Conservation (phyloP, 805 yeast species). For the Brettanomyces naardenensis region DNA sequence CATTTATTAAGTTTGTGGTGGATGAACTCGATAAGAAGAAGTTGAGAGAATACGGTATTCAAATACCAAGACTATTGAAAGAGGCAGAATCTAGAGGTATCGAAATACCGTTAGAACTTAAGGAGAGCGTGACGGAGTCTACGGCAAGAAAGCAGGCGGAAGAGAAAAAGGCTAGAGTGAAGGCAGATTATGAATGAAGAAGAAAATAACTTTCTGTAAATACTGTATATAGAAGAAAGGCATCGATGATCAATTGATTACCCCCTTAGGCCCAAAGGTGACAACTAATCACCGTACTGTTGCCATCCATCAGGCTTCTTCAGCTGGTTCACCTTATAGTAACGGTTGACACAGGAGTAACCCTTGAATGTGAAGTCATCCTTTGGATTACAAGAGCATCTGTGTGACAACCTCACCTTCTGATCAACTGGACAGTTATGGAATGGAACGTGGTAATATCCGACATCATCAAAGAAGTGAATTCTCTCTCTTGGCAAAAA, state of each 20-base stretch:
- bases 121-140: background rate
- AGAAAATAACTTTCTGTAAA: too few species aligned
- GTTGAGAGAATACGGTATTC: slow-evolving; percentile 29
- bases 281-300: slow-evolving; percentile 30
- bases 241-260: too few species aligned
- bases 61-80: slow-evolving; percentile 30
- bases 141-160: background rate
- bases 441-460: slow-evolving; percentile 80
- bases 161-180: background rate
- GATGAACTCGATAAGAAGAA: slow-evolving; percentile 28
- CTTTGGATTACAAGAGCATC: slow-evolving; percentile 66
- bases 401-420: slow-evolving; percentile 44
- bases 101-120: slow-evolving; percentile 13
- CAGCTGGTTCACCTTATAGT: slow-evolving; percentile 44
- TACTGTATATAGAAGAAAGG: too few species aligned
- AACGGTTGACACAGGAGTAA: slow-evolving; percentile 65
- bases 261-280: background rate
- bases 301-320: slow-evolving; percentile 69
- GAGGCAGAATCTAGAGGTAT: slow-evolving; percentile 13
- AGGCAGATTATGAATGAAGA: background rate
- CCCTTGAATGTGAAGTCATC: slow-evolving; percentile 73
- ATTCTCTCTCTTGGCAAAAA: slow-evolving; percentile 63
- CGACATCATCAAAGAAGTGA: slow-evolving; percentile 79
- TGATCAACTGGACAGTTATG: slow-evolving; percentile 70
- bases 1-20: slow-evolving; percentile 28